phyloP scores from a whole-genome alignment of 1,284 basidiomycete species.

The Ganoderma lucidum region DNA sequence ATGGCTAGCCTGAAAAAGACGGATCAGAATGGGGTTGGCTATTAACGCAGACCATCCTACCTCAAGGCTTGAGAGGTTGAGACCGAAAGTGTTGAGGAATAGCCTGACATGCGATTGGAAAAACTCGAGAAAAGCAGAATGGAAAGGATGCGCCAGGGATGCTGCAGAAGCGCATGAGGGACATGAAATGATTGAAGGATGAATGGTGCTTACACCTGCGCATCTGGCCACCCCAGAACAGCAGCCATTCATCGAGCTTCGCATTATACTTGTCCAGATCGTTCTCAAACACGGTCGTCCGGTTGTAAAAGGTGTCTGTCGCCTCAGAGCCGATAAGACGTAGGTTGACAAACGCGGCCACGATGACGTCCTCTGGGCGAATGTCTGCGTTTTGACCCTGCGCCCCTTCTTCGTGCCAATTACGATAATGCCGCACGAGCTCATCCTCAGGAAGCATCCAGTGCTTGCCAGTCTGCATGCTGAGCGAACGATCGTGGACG shows the following conservation, averaged over 20 bases:
- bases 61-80: conserved; percentile 66
- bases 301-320: conserved; percentile 73
- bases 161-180: conserved; percentile 44
- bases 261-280: conserved; percentile 74
- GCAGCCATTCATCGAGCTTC: conserved; percentile 74
- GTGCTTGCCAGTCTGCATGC: conserved; percentile 81
- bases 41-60: conserved; percentile 46
- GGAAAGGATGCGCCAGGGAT: conserved; percentile 67
- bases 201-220: conserved; percentile 56
- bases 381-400: conserved; percentile 43
- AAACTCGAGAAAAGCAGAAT: conserved; percentile 73
- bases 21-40: conserved; percentile 27
- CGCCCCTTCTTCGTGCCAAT: conserved; percentile 74
- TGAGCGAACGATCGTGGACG: conserved; percentile 83
- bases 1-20: conserved; percentile 48
- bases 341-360: conserved; percentile 77
- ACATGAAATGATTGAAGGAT: neutral
- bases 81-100: conserved; percentile 83
- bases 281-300: conserved; percentile 70
- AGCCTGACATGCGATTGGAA: conserved; percentile 80
- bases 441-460: conserved; percentile 89
- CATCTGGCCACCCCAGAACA: conserved; percentile 76
- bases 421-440: conserved; percentile 66
- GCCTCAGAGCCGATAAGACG: conserved; percentile 82
- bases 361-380: conserved; percentile 81